phyloP scores from a whole-genome alignment of 2,329 filamentous ascomycete species.

The Verticillium tricorpus region DNA sequence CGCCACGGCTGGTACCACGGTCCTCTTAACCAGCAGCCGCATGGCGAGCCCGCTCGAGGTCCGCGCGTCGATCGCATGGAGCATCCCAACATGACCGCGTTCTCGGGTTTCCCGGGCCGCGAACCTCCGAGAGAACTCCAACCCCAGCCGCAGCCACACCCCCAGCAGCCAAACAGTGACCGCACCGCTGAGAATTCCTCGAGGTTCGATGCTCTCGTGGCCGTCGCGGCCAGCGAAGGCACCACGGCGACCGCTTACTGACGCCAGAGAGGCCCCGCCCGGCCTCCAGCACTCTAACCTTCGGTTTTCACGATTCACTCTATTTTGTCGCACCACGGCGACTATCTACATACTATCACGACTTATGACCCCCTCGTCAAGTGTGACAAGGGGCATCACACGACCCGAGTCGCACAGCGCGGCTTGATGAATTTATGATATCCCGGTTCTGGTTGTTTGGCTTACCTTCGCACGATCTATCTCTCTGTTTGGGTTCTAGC shows the following conservation, averaged over 20 bases:
- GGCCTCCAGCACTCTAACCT: background rate
- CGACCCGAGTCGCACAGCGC: background rate
- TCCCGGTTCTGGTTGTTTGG: background rate
- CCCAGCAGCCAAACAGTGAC: conserved; percentile 15
- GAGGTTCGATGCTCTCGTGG: conserved; percentile 39
- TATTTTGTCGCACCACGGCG: background rate
- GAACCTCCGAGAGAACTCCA: conserved; percentile 17
- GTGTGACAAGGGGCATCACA: background rate
- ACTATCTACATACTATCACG: background rate
- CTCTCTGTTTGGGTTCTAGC: background rate
- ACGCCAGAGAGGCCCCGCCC: background rate
- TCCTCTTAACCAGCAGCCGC: conserved; percentile 26
- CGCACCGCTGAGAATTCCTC: conserved; percentile 27
- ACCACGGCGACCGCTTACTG: conserved; percentile 36
- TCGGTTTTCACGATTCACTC: background rate
- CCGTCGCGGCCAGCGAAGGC: conserved; percentile 39
- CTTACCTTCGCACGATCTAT: background rate
- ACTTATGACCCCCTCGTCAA: background rate
- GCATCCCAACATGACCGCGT: conserved; percentile 51
- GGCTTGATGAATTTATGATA: conserved; percentile 1
- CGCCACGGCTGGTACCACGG: conserved; percentile 71
- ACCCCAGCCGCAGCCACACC: conserved; percentile 11
- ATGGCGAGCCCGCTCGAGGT: conserved; percentile 15
- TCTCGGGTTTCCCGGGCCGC: conserved; percentile 44
- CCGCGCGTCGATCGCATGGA: conserved; percentile 52